Conservation (phyloP, 176 grass and related monocot genomes). For the Stipa capillata region DNA sequence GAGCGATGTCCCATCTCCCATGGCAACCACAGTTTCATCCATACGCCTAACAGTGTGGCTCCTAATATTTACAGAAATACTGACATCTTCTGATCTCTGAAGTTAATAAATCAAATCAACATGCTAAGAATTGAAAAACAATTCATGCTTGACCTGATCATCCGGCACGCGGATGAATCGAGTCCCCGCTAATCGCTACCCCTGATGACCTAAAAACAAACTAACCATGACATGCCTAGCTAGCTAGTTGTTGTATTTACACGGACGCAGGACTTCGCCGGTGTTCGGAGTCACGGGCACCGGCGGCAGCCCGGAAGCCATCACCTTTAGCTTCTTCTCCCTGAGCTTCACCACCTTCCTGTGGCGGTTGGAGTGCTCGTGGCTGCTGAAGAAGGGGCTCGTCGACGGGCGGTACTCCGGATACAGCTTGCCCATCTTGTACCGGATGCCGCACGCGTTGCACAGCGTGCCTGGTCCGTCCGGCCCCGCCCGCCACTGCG, state of each 20-base stretch:
- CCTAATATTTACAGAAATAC: not conserved
- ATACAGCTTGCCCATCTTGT: constrained; percentile 1
- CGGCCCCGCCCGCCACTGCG: constrained; percentile 55
- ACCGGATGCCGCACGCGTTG: constrained; percentile 55
- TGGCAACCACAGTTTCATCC: not conserved
- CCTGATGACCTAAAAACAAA: not conserved
- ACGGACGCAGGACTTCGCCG: not conserved
- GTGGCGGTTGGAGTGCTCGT: constrained; percentile 44
- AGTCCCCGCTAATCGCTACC: not conserved
- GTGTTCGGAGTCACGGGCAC: not conserved
- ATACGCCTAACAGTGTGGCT: not conserved
- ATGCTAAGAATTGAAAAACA: not conserved
- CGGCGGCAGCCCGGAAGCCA: not conserved
- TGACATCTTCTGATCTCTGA: not conserved
- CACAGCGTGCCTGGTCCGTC: constrained; percentile 49
- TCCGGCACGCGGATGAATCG: not conserved
- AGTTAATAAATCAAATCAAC: not conserved
- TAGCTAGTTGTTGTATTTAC: constrained; percentile 8
- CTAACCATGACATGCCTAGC: not conserved
- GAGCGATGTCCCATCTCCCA: not conserved
- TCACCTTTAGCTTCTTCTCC: not conserved
- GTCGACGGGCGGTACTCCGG: constrained; percentile 46
- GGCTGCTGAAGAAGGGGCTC: constrained; percentile 28
- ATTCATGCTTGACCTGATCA: not conserved
- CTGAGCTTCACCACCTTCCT: constrained; percentile 7